Percentiles rank a stretch among this genome's conserved stretches.
These are phyloP conservation scores for Mrakia frigida DNA, from an alignment of 768 basidiomycete species.

Conservation along the genomic window DNA sequence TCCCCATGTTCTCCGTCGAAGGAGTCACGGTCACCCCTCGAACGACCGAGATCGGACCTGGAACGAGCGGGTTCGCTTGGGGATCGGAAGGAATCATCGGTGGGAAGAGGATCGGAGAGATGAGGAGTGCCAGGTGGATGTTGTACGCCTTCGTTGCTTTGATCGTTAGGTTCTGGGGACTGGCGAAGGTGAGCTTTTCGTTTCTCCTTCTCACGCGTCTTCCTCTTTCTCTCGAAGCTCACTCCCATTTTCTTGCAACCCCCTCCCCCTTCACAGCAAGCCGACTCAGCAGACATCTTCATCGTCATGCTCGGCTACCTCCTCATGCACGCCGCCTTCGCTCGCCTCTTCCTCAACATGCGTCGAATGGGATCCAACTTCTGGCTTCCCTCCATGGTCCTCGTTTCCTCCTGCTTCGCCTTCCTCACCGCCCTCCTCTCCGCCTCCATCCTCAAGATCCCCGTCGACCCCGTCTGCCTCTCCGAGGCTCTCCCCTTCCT, in stretches of 20 bases:
- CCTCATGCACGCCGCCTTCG: conserved; percentile 92
- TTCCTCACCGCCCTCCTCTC: conserved; percentile 77
- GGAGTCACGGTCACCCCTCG: conserved; percentile 21
- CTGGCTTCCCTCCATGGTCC: conserved; percentile 61
- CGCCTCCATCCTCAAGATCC: conserved; percentile 69
- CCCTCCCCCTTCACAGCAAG: conserved; percentile 55
- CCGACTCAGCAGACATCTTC: conserved; percentile 91
- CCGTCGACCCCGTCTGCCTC: conserved; percentile 84
- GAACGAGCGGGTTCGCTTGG: conserved; percentile 16
- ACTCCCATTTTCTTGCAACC: conserved; percentile 20
- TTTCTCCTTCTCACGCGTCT: background rate
- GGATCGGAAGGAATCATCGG: conserved; percentile 54
- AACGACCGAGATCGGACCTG: conserved; percentile 16
- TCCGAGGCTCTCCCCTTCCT: conserved; percentile 96
- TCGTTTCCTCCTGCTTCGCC: conserved; percentile 73
- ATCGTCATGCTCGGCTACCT: conserved; percentile 89
- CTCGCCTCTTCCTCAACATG: conserved; percentile 81
- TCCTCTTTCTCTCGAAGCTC: conserved; percentile 28
- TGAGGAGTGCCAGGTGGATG: conserved; percentile 80
- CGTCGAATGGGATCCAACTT: conserved; percentile 73
- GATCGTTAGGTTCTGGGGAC: conserved; percentile 74
- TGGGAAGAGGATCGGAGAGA: conserved; percentile 47
- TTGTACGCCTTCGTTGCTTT: conserved; percentile 75
- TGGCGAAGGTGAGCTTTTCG: conserved; percentile 59
- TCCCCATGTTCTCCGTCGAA: conserved; percentile 31